These are phyloP conservation scores for Juglanconis oblonga DNA, from an alignment of 2,329 filamentous ascomycete genomes.

Conservation along the genomic window DNA sequence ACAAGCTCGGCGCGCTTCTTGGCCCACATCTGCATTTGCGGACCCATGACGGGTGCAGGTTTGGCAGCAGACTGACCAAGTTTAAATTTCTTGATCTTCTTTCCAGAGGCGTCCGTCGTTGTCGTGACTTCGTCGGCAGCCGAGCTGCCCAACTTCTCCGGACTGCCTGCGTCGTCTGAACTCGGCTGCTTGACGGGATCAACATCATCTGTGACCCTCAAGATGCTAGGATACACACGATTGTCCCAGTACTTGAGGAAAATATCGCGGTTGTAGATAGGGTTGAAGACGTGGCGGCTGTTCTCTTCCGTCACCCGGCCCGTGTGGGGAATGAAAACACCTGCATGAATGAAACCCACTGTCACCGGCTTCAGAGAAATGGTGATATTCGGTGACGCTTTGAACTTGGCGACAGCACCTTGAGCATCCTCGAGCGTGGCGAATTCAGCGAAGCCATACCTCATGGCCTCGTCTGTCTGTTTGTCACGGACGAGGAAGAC, in stretches of 20 bases:
- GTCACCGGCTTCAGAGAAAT: conserved; percentile 71
- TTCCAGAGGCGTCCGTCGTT: conserved; percentile 26
- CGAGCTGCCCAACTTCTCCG: conserved; percentile 1
- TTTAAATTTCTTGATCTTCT: conserved; percentile 57
- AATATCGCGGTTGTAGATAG: conserved; percentile 64
- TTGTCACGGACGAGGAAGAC: conserved; percentile 75
- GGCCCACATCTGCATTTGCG: conserved; percentile 69
- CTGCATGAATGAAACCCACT: conserved; percentile 76
- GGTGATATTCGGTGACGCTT: conserved; percentile 71
- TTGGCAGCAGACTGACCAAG: conserved; percentile 37
- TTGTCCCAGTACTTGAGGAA: conserved; percentile 76
- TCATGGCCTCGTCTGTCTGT: conserved; percentile 68
- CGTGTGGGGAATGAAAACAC: conserved; percentile 75
- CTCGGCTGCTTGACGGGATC: conserved; percentile 28
- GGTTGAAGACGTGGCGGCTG: conserved; percentile 66
- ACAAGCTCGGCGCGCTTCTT: conserved; percentile 64
- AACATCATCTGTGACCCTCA: conserved; percentile 54
- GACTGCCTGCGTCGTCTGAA: conserved; percentile 7
- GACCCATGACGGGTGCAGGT: conserved; percentile 55
- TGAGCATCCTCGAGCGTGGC: conserved; percentile 72
- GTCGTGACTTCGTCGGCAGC: conserved; percentile 33
- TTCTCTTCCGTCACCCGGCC: conserved; percentile 52
- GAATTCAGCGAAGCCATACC: conserved; percentile 84
- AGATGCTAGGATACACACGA: conserved; percentile 66
- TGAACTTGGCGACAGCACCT: conserved; percentile 69